A percentile compares a stretch with the other conserved stretches of the same genome.
Evolutionary conservation across 1,284 basidiomycete species (phyloP).

Genomic region (Ustanciosporium gigantosporum): DNA sequence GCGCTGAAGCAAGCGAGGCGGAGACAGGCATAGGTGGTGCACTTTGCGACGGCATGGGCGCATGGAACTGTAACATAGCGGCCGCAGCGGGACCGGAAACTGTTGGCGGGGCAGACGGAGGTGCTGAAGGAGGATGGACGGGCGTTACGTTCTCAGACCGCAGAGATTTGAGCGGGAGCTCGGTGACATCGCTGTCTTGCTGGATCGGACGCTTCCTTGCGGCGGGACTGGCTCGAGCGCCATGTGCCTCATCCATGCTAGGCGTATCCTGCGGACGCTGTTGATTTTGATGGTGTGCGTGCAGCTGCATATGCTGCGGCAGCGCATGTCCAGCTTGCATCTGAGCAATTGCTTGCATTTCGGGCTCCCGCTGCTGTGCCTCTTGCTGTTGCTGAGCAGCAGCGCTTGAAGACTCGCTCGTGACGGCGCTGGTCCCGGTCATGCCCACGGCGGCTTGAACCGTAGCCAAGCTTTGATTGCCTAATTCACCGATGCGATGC

Average conservation of each 20-base stretch:
- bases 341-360: constrained; percentile 1
- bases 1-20: neutral
- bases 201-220: constrained; percentile 39
- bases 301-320: neutral
- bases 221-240: constrained; percentile 21
- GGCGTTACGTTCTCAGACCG: constrained; percentile 33
- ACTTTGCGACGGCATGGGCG: constrained; percentile 14
- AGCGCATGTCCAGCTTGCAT: neutral
- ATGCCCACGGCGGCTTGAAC: constrained; percentile 1
- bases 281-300: too few relatives aligned
- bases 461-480: constrained; percentile 35
- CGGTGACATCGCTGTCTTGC: constrained; percentile 22
- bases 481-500: constrained; percentile 44
- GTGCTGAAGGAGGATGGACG: constrained; percentile 19
- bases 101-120: constrained; percentile 28
- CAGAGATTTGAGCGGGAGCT: constrained; percentile 30
- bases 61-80: constrained; percentile 8
- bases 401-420: too few relatives aligned
- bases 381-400: constrained; percentile 5
- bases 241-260: neutral
- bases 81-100: constrained; percentile 3
- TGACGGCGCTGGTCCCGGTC: neutral
- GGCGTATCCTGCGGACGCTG: too few relatives aligned
- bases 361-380: constrained; percentile 15
- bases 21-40: constrained; percentile 4